These are phyloP conservation scores for Xylogone sp. DNA, from an alignment of 2,329 filamentous ascomycete species.

Conservation along the genomic window DNA sequence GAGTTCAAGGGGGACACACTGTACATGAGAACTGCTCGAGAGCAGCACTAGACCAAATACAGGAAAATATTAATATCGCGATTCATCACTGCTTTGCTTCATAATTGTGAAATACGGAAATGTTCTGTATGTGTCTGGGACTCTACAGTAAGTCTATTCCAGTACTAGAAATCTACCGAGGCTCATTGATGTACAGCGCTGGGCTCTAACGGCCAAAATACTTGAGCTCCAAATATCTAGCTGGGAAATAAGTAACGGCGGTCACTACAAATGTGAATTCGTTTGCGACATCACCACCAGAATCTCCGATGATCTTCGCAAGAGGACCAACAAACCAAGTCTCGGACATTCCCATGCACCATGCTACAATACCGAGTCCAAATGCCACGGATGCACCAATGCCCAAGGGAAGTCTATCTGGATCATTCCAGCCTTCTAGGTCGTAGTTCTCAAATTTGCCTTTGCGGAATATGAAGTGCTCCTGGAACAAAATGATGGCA, in stretches of 20 bases:
- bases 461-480: constrained; percentile 64
- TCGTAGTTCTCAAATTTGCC: constrained; percentile 51
- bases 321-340: constrained; percentile 64
- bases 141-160: too few species aligned
- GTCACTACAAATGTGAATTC: constrained; percentile 49
- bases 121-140: too few species aligned
- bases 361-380: constrained; percentile 58
- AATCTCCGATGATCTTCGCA: constrained; percentile 54
- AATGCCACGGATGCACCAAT: constrained; percentile 60
- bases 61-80: too few species aligned
- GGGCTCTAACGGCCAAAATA: constrained; percentile 32
- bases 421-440: constrained; percentile 53
- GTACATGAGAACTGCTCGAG: too few species aligned
- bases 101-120: too few species aligned
- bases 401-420: constrained; percentile 53
- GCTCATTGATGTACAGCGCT: too few species aligned
- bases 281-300: constrained; percentile 47
- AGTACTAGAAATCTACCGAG: too few species aligned
- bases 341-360: constrained; percentile 65
- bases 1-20: too few species aligned
- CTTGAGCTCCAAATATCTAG: constrained; percentile 45
- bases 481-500: constrained; percentile 56
- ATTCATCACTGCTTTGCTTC: too few species aligned
- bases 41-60: too few species aligned
- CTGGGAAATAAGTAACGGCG: constrained; percentile 40